A percentile compares a stretch with the other conserved stretches of the same genome.
Evolutionary conservation across 2,329 filamentous ascomycete species (phyloP).

Genomic region (Beauveria sp.): DNA sequence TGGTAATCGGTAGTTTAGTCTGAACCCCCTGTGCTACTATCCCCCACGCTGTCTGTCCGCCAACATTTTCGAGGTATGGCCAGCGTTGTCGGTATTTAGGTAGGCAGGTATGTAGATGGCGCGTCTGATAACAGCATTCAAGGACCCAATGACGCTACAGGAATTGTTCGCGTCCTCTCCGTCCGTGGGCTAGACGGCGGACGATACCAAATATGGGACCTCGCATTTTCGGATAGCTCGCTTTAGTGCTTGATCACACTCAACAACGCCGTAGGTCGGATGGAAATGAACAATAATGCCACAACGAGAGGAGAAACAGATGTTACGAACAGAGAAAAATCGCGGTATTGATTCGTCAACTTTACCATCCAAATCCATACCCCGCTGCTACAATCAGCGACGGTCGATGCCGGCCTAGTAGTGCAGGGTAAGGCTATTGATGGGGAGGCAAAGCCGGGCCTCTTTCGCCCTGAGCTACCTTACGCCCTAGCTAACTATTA

Average conservation of each 20-base stretch:
- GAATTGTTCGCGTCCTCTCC: not conserved
- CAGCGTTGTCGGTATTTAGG: not conserved
- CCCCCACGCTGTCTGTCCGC: not conserved
- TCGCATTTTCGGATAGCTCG: not conserved
- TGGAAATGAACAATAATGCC: too few species aligned
- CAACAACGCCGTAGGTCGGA: not conserved
- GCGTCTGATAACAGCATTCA: not conserved
- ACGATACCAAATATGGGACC: not conserved
- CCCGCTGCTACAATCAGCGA: too few species aligned
- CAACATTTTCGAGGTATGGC: not conserved
- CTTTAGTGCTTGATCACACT: not conserved
- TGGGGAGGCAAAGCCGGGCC: too few species aligned
- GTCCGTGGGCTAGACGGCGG: not conserved
- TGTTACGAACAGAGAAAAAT: too few species aligned
- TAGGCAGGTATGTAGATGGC: not conserved
- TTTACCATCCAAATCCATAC: too few species aligned
- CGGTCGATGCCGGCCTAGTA: not conserved
- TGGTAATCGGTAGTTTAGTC: not conserved
- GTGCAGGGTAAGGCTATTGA: not conserved
- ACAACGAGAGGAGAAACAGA: too few species aligned
- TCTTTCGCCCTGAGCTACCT: too few species aligned
- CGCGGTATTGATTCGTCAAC: too few species aligned
- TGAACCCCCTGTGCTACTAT: not conserved
- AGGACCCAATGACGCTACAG: too few species aligned
- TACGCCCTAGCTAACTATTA: not conserved